Base-by-base conservation (phyloP, 108 stramenopile genomes). In the Stephanodiscus triporus region DNA sequence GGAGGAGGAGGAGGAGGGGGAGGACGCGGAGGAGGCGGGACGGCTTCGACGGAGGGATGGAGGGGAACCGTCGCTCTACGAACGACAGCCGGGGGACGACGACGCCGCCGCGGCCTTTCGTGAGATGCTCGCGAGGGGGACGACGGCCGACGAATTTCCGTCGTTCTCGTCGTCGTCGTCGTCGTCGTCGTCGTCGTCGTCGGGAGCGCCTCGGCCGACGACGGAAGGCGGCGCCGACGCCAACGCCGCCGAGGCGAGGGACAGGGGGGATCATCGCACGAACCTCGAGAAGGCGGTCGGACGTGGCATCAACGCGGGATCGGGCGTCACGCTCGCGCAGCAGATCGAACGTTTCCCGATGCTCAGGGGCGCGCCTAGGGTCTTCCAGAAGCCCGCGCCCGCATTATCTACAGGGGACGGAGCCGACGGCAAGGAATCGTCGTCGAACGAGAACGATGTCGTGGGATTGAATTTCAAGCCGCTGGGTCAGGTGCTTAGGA, bases 31-130 rank as follows among this genome's bases (percentile, higher is more conserved):
- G 32, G 40, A 10, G 47, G 51, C 60, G 64, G 38, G 19, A 16
- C 60, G 3, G 34, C 6, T 19, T 34, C n/a, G 10, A 0, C 37
- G 47, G 24, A 23, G 19, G 24, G 68, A 34, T 10, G 24, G 68
- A 34, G 10, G 72, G 38, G 40, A 11, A n/a, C n/a, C 43, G 43
- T 73, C 60, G 49, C 36, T 85, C 8, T 68, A 78, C n/a, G 62
- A 83, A 64, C 49, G 77, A 26, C 85, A 94, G 56, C 76, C 85
- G 0, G 91, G 91, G 23, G 93, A 94, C 69, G 91, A 94, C 68
- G 88, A 89, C 51, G 93, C 91, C 3, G 91, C 93, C 16, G 89
- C 89, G 20, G 91, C 87, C 6, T 94, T 94, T 87, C 89, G 91
- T 40, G 80, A 67, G 45, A 88, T 92, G 89, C 57, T 94, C 20